These are phyloP conservation scores for Trichoderma reesei DNA, from an alignment of 495 filamentous ascomycete genomes.

Conservation along the genomic window DNA sequence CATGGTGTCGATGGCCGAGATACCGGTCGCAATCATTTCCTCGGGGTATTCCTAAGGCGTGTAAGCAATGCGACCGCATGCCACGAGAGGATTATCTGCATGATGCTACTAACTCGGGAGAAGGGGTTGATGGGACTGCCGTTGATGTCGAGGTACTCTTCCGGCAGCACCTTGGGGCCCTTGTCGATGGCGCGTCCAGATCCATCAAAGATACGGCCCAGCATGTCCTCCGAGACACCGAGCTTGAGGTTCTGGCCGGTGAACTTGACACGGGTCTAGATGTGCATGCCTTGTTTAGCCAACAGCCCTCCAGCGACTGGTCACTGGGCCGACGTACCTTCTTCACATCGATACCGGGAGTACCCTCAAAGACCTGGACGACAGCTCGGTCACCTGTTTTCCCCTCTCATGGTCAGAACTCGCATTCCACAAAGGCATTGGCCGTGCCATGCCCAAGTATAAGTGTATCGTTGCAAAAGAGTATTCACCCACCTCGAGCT, in stretches of 20 bases:
- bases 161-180: conserved; percentile 93
- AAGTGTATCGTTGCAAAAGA: neutral
- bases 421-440: neutral
- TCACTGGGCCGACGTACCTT: conserved; percentile 49
- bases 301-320: neutral
- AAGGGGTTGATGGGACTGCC: conserved; percentile 98
- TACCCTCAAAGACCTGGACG: conserved; percentile 98
- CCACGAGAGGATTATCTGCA: neutral
- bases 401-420: neutral
- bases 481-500: conserved; percentile 65
- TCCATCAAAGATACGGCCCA: conserved; percentile 97
- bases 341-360: conserved; percentile 94
- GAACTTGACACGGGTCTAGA: conserved; percentile 89
- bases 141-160: conserved; percentile 98
- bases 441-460: conserved; percentile 1
- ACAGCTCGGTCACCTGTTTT: conserved; percentile 72
- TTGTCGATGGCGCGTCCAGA: conserved; percentile 97
- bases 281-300: conserved; percentile 12
- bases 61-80: conserved; percentile 13
- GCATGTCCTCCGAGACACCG: conserved; percentile 98
- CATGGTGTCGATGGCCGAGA: conserved; percentile 99
- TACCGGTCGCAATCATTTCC: conserved; percentile 99
- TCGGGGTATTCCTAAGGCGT: conserved; percentile 77
- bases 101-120: conserved; percentile 57
- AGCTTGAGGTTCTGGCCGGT: conserved; percentile 94